Evolutionary conservation across 2,329 filamentous ascomycete genomes (phyloP).

Genomic region (Sclerotinia nivalis): DNA sequence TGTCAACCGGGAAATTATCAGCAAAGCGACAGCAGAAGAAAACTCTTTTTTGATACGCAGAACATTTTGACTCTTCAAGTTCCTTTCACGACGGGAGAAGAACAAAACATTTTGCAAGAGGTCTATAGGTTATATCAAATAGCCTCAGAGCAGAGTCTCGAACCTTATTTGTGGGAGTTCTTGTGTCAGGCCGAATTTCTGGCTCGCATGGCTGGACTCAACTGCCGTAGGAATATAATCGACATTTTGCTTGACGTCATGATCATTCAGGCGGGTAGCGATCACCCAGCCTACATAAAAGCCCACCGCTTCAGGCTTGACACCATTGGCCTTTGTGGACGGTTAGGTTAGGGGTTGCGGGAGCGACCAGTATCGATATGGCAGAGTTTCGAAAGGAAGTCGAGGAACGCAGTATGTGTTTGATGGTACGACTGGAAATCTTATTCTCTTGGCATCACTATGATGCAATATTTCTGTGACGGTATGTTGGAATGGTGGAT

Average conservation of each 20-base stretch:
- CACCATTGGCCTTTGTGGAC: accelerated
- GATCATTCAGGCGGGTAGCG: background rate
- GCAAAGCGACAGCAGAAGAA: background rate
- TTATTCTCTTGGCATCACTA: background rate
- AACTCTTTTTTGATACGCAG: no score
- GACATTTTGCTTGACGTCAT: background rate
- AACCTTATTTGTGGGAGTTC: background rate
- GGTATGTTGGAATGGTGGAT: background rate
- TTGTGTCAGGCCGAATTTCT: background rate
- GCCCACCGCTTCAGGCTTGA: accelerated
- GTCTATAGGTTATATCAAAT: background rate
- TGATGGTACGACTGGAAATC: background rate
- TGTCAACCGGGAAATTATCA: background rate
- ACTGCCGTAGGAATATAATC: background rate
- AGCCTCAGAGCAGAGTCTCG: background rate
- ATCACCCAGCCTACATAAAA: background rate
- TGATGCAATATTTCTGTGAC: background rate
- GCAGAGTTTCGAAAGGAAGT: background rate
- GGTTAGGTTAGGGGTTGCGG: background rate
- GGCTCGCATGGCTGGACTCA: background rate
- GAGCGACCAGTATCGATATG: background rate
- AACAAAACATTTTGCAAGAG: accelerated
- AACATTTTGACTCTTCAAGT: no score
- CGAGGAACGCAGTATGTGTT: background rate
- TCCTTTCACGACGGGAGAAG: background rate